These are phyloP conservation scores for Aspergillus flavus DNA, from an alignment of 2,329 filamentous ascomycete species.

Conservation along the genomic window DNA sequence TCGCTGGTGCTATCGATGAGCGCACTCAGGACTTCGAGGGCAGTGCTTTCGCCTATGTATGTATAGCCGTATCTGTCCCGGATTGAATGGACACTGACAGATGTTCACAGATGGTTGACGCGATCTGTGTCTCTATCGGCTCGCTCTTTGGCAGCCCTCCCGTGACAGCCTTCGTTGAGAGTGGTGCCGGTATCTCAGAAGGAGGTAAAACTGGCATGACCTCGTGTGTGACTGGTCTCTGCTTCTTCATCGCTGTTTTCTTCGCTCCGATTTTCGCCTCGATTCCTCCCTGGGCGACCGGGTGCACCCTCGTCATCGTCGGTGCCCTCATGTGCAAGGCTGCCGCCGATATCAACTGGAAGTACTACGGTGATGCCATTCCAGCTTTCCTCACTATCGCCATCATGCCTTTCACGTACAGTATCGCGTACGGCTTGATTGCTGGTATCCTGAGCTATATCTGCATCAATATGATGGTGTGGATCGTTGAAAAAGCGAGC, in stretches of 20 bases:
- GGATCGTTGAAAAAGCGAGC: constrained; percentile 66
- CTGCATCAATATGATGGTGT: constrained; percentile 71
- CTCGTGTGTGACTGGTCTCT: constrained; percentile 74
- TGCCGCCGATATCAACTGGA: constrained; percentile 85
- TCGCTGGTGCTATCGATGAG: constrained; percentile 77
- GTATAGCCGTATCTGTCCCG: constrained; percentile 44
- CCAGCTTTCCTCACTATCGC: constrained; percentile 83
- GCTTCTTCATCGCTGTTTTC: constrained; percentile 85
- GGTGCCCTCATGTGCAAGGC: constrained; percentile 84
- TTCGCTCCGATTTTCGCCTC: constrained; percentile 90
- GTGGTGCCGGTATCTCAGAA: constrained; percentile 86
- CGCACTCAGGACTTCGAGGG: constrained; percentile 86
- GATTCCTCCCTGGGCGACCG: constrained; percentile 86
- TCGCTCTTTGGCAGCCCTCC: constrained; percentile 76
- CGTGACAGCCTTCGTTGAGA: constrained; percentile 85
- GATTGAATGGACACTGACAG: neutral
- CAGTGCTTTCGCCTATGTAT: constrained; percentile 74
- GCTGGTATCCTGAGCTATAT: constrained; percentile 77
- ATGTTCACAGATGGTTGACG: constrained; percentile 65
- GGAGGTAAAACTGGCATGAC: constrained; percentile 85
- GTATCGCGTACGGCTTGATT: constrained; percentile 83
- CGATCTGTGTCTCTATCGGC: constrained; percentile 76
- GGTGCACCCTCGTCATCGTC: constrained; percentile 83
- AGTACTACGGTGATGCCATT: constrained; percentile 78
- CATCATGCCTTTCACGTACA: constrained; percentile 89